A percentile compares a stretch with the other conserved stretches of the same genome.
Conservation (phyloP, 2,329 filamentous ascomycete species). For the Zasmidium cellare region DNA sequence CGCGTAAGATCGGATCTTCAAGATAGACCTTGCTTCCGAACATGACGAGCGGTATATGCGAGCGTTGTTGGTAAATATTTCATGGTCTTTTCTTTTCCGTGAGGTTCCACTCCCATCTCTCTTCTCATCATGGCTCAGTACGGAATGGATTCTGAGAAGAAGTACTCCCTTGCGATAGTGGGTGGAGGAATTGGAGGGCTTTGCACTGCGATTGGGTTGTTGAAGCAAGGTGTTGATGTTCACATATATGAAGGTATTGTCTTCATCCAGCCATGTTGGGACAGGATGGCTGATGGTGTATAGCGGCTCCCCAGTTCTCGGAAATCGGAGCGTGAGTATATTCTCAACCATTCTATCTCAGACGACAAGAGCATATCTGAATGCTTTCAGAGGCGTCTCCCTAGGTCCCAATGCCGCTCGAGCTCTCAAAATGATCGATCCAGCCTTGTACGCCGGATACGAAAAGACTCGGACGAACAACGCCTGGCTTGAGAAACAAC, state of each 20-base stretch:
- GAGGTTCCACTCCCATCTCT: no score
- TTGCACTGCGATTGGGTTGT: constrained; percentile 53
- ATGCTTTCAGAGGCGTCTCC: constrained; percentile 43
- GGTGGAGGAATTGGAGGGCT: constrained; percentile 61
- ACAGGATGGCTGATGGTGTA: neutral
- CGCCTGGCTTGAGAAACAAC: constrained; percentile 32
- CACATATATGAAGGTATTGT: constrained; percentile 44
- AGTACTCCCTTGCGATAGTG: constrained; percentile 54
- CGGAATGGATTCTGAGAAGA: neutral
- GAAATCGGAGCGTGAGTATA: constrained; percentile 52
- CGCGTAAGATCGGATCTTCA: no score
- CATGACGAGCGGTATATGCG: no score
- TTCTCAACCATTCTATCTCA: neutral
- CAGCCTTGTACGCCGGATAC: constrained; percentile 45
- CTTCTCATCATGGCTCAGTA: neutral
- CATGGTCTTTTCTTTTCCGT: no score
- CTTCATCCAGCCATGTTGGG: neutral
- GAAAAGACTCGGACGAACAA: constrained; percentile 42
- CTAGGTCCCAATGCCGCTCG: constrained; percentile 55
- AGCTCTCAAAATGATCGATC: constrained; percentile 54
- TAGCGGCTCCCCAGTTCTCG: constrained; percentile 50
- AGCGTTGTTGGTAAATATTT: no score
- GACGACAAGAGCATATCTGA: neutral
- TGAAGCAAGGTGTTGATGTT: constrained; percentile 43
- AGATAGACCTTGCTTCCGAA: no score